A percentile compares a stretch with the other conserved stretches of the same genome.
These are phyloP conservation scores for Alternaria arbusti DNA, from an alignment of 2,329 filamentous ascomycete species.

Conservation along the genomic window DNA sequence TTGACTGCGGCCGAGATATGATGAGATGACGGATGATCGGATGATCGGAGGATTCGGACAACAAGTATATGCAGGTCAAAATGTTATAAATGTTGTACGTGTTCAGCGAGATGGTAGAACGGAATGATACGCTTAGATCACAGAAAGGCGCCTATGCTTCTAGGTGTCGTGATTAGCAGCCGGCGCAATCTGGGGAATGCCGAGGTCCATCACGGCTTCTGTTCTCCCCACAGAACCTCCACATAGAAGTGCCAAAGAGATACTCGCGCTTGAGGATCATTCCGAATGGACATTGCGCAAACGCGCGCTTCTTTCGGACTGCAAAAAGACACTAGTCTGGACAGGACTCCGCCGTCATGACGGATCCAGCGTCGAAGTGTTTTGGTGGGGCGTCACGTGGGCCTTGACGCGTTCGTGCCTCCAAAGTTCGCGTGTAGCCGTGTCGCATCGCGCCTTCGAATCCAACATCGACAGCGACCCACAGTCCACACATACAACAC, in stretches of 20 bases:
- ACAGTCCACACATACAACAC: constrained; percentile 2
- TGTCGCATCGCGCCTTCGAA: constrained; percentile 10
- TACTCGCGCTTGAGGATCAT: background rate
- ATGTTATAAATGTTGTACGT: background rate
- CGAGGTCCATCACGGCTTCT: constrained; percentile 27
- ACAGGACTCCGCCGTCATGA: background rate
- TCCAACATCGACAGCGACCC: constrained; percentile 6
- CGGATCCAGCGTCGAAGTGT: background rate
- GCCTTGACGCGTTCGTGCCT: constrained; percentile 15
- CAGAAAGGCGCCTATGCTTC: background rate
- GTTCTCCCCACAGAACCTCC: constrained; percentile 1
- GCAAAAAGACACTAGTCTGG: background rate
- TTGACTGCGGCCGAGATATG: background rate
- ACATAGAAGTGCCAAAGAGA: background rate
- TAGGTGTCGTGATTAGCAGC: constrained; percentile 22
- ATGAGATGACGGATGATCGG: background rate
- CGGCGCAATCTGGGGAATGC: constrained; percentile 29
- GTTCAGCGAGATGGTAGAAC: background rate
- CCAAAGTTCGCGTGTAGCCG: constrained; percentile 1
- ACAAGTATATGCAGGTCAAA: background rate
- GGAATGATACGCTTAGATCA: background rate
- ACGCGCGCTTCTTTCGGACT: background rate
- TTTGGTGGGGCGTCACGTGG: constrained; percentile 24
- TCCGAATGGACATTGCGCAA: background rate
- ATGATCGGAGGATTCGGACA: background rate